Evolutionary conservation across 352 stramenopile species (phyloP).

Genomic region (Pythium graminicola): DNA sequence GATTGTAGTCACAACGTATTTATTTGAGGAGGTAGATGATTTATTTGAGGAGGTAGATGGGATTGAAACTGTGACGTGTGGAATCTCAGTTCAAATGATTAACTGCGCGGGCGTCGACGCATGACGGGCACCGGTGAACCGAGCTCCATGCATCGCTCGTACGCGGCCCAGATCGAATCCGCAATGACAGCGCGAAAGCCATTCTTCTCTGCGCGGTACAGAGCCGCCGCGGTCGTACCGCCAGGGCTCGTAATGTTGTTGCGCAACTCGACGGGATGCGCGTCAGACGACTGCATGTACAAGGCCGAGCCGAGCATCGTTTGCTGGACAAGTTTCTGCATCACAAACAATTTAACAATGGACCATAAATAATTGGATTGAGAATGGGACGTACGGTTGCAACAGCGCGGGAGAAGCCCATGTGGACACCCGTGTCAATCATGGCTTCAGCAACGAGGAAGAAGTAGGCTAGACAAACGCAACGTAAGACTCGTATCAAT

Average conservation of each 20-base stretch:
- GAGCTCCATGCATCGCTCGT: slow-evolving; percentile 91
- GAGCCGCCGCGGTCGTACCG: slow-evolving; percentile 90
- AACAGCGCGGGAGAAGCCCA: slow-evolving; percentile 93
- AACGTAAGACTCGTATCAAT: not conserved
- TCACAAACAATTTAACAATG: not conserved
- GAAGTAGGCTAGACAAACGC: slow-evolving; percentile 79
- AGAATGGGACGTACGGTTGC: slow-evolving; percentile 46
- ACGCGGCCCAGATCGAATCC: slow-evolving; percentile 95
- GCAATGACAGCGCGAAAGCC: slow-evolving; percentile 91
- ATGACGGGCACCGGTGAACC: slow-evolving; percentile 72
- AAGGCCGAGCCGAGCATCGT: slow-evolving; percentile 91
- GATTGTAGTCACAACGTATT: too few relatives aligned
- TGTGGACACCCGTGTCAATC: slow-evolving; percentile 93
- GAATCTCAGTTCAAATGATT: not conserved
- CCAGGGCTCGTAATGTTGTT: slow-evolving; percentile 94
- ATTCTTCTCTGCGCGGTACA: slow-evolving; percentile 95
- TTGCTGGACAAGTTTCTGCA: slow-evolving; percentile 90
- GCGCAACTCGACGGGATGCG: slow-evolving; percentile 88
- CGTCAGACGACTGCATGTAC: slow-evolving; percentile 89
- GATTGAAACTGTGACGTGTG: slow-evolving; percentile 1
- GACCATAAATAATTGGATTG: not conserved
- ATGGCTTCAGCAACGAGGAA: slow-evolving; percentile 95
- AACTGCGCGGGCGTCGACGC: slow-evolving; percentile 50
- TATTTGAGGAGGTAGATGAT: too few relatives aligned
- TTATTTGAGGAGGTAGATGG: too few relatives aligned